Base-by-base conservation (phyloP, 768 basidiomycete species). In the Exsudoporus frostii region DNA sequence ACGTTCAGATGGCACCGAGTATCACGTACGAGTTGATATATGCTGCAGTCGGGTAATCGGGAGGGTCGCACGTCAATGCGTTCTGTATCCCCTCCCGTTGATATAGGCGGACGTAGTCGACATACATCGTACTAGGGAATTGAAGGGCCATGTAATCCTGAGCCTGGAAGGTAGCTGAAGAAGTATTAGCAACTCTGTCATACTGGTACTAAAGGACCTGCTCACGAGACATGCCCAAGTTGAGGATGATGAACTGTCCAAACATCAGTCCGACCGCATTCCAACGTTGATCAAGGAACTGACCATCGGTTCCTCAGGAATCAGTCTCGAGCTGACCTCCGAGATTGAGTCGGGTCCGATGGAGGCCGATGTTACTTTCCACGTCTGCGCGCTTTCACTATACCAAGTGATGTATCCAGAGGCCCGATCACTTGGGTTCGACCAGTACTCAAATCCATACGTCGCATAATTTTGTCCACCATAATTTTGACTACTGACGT, bases 241-340 rank as follows among this genome's bases (percentile, higher is more conserved):
- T 98, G 66, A 98, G 59, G 59, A 98, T 84, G 49, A 94, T 75
- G 65, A 85, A 89, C 90, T 91, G 33, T n/a, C 41, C 41, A 50
- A 60, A 54, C 51, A 42, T 58, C 36, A 61, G 56, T 45, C 8
- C 24, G 24, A 53, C 15, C 8, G 14, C 44, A 40, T 33, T 51
- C 24, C 17, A 34, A 13, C 27, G 11, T 42, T 24, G 13, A 34
- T 53, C 53, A 45, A 52, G 55, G 48, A 47, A 73, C 83, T 57
- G 59, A 92, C 91, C 93, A 98, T 88, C 2, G 97, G 96, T 68
- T 99, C 97, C 64, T 95, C 91, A 5, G 92, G 77, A 51, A 83
- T 84, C 15, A 94, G 63, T 32, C 95, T 77, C 61, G 79, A 74
- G 33, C 80, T 75, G 45, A 98, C 76, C 50, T 84, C 56, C 0